Evolutionary conservation across 2,329 filamentous ascomycete species (phyloP).

Genomic region (Alternaria longipes): DNA sequence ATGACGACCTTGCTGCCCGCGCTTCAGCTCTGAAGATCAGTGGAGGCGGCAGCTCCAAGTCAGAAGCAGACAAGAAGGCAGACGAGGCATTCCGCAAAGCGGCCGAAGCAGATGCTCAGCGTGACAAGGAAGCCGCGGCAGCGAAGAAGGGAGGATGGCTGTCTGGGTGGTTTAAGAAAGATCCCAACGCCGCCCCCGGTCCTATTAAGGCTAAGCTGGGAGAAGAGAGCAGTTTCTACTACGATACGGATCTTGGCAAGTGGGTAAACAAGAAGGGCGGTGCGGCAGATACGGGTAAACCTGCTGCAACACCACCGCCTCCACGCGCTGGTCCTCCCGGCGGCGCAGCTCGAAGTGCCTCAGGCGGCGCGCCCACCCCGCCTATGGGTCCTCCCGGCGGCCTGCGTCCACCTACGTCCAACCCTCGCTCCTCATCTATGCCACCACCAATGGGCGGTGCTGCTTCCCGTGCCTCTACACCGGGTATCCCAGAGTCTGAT

Average conservation of each 20-base stretch:
- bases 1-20: conserved; percentile 67
- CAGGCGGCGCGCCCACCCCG: conserved; percentile 48
- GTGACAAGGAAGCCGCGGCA: conserved; percentile 54
- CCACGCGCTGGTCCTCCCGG: conserved; percentile 66
- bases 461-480: conserved; percentile 43
- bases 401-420: conserved; percentile 29
- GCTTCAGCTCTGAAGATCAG: conserved; percentile 60
- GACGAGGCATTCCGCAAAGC: conserved; percentile 86
- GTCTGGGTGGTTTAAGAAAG: conserved; percentile 82
- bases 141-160: conserved; percentile 78
- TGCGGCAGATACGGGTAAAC: conserved; percentile 65
- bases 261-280: conserved; percentile 97
- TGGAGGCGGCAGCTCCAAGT: conserved; percentile 30
- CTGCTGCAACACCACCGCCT: conserved; percentile 75
- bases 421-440: conserved; percentile 48
- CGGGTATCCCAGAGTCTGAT: conserved; percentile 42
- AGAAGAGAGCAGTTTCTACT: conserved; percentile 91
- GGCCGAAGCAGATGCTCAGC: conserved; percentile 75
- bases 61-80: conserved; percentile 73
- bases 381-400: conserved; percentile 25
- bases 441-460: conserved; percentile 45
- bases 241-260: conserved; percentile 93
- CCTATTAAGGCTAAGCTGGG: conserved; percentile 94
- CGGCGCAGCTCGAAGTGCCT: conserved; percentile 57
- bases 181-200: conserved; percentile 68